Evolutionary conservation across 176 grass and related monocot genomes (phyloP).

Genomic region (Oropetium thomaeum): DNA sequence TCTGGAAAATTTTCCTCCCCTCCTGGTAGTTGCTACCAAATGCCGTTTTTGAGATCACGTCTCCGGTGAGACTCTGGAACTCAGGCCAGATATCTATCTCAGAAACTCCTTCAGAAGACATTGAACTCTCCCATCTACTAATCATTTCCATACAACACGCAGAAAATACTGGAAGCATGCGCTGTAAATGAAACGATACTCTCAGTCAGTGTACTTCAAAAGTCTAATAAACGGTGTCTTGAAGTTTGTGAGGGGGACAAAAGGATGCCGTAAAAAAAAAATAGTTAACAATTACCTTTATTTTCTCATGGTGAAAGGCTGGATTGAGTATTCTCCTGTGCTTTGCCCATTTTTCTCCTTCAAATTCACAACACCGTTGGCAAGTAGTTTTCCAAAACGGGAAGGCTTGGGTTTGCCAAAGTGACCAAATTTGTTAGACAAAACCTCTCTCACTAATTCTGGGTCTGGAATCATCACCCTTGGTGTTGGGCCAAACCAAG

Average conservation of each 20-base stretch:
- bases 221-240: not conserved
- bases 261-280: not conserved
- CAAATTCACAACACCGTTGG: constrained; percentile 36
- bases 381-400: constrained; percentile 7
- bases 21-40: constrained; percentile 79
- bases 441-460: constrained; percentile 43
- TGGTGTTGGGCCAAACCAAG: constrained; percentile 60
- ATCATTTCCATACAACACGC: constrained; percentile 58
- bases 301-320: constrained; percentile 71
- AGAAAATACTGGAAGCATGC: constrained; percentile 60
- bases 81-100: constrained; percentile 70
- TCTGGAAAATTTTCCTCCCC: constrained; percentile 68
- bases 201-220: not conserved
- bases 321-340: constrained; percentile 79
- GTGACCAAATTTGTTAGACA: constrained; percentile 64
- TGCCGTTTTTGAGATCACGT: constrained; percentile 70
- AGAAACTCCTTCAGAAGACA: constrained; percentile 28
- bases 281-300: constrained; percentile 45
- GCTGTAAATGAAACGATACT: constrained; percentile 23
- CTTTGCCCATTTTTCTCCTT: constrained; percentile 72
- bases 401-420: constrained; percentile 11
- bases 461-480: constrained; percentile 52
- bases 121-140: constrained; percentile 58
- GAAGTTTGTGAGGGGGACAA: not conserved
- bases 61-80: constrained; percentile 65